Percentiles rank a stretch among this genome's conserved stretches.
These are phyloP conservation scores for Alternaria sp. DNA, from an alignment of 2,329 filamentous ascomycete genomes.

Conservation along the genomic window DNA sequence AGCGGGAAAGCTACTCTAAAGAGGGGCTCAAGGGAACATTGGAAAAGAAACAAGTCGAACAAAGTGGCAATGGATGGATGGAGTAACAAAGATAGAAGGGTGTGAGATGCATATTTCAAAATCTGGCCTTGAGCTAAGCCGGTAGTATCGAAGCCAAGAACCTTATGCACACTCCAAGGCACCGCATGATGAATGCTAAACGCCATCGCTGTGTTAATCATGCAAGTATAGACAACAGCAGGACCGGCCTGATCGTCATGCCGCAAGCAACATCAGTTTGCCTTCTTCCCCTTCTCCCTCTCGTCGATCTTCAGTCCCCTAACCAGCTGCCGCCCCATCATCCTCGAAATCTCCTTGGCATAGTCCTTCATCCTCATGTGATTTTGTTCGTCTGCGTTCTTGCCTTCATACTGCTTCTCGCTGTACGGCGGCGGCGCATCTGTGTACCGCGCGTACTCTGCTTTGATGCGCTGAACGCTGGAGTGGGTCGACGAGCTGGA, in stretches of 20 bases:
- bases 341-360: constrained; percentile 38
- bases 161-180: background rate
- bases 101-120: background rate
- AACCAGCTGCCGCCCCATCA: constrained; percentile 40
- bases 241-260: constrained; percentile 1
- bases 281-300: constrained; percentile 15
- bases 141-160: background rate
- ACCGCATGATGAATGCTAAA: background rate
- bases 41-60: background rate
- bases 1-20: background rate
- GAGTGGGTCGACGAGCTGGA: constrained; percentile 16
- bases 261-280: background rate
- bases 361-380: constrained; percentile 39
- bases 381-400: constrained; percentile 33
- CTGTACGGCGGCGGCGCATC: constrained; percentile 36
- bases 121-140: background rate
- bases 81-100: background rate
- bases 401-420: constrained; percentile 35
- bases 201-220: constrained; percentile 12
- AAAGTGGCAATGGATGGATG: background rate
- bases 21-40: background rate
- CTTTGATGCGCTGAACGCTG: constrained; percentile 25
- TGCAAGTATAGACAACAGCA: constrained; percentile 9
- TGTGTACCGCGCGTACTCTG: constrained; percentile 29
- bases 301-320: constrained; percentile 29